Conservation (phyloP, 1,284 basidiomycete genomes). For the Cryptococcus sp. region DNA sequence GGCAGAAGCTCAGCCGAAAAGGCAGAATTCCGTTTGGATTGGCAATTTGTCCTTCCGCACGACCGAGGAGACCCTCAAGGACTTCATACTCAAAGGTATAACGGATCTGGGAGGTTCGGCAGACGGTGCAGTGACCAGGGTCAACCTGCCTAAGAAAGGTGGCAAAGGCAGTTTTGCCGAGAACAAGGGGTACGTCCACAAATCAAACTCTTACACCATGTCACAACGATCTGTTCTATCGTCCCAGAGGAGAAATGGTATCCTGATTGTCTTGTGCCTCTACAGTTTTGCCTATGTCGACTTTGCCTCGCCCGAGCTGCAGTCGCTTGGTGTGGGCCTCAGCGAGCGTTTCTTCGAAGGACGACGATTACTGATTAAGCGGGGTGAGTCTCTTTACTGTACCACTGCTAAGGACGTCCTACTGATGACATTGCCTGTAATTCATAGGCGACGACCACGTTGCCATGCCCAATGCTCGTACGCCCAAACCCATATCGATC, state of each 20-base stretch:
- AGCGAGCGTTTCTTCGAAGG: conserved; percentile 84
- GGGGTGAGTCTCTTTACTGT: conserved; percentile 61
- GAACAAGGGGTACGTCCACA: conserved; percentile 56
- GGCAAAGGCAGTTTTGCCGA: conserved; percentile 51
- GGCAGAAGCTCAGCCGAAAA: conserved; percentile 47
- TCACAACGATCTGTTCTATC: neutral
- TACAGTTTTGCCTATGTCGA: conserved; percentile 93
- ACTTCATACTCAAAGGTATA: conserved; percentile 71
- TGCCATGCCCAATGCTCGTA: conserved; percentile 47
- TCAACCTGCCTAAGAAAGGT: conserved; percentile 58
- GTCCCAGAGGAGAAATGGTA: neutral
- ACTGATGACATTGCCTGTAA: neutral
- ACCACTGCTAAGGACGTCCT: too few species aligned
- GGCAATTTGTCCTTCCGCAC: conserved; percentile 95
- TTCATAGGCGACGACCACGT: conserved; percentile 65
- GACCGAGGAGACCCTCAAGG: conserved; percentile 66
- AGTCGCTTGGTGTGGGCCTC: conserved; percentile 70
- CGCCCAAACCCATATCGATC: conserved; percentile 56
- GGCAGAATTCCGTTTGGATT: conserved; percentile 88
- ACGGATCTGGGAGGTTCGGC: conserved; percentile 37
- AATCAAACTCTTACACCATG: neutral
- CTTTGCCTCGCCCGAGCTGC: conserved; percentile 75
- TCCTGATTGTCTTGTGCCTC: neutral
- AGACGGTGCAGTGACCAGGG: conserved; percentile 53
- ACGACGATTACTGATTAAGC: conserved; percentile 87